Conservation (phyloP, 179 eudicot genomes). For the Carnegiea gigantea region DNA sequence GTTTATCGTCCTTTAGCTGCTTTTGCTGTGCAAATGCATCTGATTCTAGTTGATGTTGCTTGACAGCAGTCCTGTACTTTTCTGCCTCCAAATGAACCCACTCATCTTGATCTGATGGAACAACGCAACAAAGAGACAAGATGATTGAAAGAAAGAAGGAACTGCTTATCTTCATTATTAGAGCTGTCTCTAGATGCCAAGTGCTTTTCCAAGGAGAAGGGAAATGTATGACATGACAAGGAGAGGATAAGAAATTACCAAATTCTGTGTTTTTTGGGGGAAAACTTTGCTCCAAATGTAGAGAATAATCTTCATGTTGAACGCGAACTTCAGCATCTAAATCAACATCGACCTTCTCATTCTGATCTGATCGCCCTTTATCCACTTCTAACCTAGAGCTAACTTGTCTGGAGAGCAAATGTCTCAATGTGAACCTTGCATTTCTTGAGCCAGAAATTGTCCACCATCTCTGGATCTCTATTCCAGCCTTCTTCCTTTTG, state of each 20-base stretch:
- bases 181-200: neutral
- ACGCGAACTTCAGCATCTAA: constrained; percentile 37
- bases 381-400: constrained; percentile 42
- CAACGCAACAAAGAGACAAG: constrained; percentile 8
- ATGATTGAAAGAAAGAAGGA: neutral
- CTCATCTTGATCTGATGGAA: constrained; percentile 48
- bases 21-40: constrained; percentile 75
- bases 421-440: constrained; percentile 58
- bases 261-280: constrained; percentile 34
- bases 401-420: constrained; percentile 54
- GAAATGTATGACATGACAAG: neutral
- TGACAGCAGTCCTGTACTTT: constrained; percentile 44
- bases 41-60: constrained; percentile 64
- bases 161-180: neutral
- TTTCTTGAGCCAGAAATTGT: constrained; percentile 44
- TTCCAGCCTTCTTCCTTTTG: constrained; percentile 54
- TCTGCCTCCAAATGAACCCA: constrained; percentile 68
- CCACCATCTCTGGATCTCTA: constrained; percentile 48
- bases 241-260: constrained; percentile 39
- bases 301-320: constrained; percentile 29
- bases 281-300: constrained; percentile 29
- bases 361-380: constrained; percentile 22
- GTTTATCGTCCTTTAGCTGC: constrained; percentile 68
- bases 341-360: constrained; percentile 31
- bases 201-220: neutral